Evolutionary conservation across 441 rosid genomes (phyloP), one percentile per base, ranked within the genome.

Genomic region (Sinapis alba): DNA sequence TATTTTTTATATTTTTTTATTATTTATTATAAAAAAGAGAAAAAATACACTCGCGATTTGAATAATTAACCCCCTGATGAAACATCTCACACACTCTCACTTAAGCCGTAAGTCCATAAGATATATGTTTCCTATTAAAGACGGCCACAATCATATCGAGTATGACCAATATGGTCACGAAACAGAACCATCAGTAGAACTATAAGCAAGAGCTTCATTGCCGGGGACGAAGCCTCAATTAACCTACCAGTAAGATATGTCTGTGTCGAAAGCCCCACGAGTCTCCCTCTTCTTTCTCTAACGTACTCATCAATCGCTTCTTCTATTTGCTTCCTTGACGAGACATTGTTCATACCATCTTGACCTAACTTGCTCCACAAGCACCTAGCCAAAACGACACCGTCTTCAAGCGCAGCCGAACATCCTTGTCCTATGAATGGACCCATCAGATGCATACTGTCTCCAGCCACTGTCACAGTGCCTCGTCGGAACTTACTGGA

Each of bases 401-500:
- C 86, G 26, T 87, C 93, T 30, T 87, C 89, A 0, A 85, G 74
- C 3, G 85, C 86, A 2, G 86, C 84, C 0, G 88, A 79, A 5
- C 87, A 85, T 2, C 88, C 94, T 70, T 87, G 90, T 18, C 85
- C 87, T n/a, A 86, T 26, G 62, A 86, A 89, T 16, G 87, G 94
- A 51, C 87, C 86, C 87, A 87, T 86, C n/a, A 76, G 78, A 13
- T 89, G 91, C 91, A 89, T 83, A 19, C 89, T 84, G 7, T 86
- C 94, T 38, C 91, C 90, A 1, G 86, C 90, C 23, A 84, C 87
- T 12, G 83, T 83, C 72, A 86, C 85, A 0, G 82, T 76, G n/a
- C 85, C 84, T 41, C 59, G 80, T 56, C 78, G 45, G 60, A 86
- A 83, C 34, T 69, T 74, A 11, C 81, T 36, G 0, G 5, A 34